These are phyloP conservation scores for Fusarium bactridioides DNA, from an alignment of 2,329 filamentous ascomycete species.

Conservation along the genomic window DNA sequence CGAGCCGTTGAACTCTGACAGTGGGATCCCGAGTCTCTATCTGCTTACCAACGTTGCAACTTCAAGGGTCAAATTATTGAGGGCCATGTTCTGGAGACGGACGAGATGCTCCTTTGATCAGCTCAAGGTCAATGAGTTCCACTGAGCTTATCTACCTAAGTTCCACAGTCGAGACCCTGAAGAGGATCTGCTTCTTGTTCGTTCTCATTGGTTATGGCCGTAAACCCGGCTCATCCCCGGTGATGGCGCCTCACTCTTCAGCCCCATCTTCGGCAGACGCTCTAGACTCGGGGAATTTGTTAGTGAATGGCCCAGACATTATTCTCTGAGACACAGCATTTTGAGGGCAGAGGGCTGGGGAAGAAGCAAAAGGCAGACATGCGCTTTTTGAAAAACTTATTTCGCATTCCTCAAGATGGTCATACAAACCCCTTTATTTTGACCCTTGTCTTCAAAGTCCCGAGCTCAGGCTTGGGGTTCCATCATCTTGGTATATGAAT, in stretches of 20 bases:
- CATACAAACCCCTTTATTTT: background rate
- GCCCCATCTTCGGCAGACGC: background rate
- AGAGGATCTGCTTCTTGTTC: background rate
- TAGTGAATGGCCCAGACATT: background rate
- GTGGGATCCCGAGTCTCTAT: background rate
- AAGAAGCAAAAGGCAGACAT: background rate
- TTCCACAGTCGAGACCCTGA: conserved; percentile 4
- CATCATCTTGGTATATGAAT: background rate
- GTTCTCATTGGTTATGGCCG: background rate
- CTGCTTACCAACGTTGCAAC: background rate
- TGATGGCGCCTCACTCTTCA: background rate
- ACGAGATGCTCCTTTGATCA: background rate
- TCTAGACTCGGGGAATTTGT: background rate
- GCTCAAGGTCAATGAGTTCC: background rate
- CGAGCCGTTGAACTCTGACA: background rate
- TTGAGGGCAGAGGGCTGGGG: background rate
- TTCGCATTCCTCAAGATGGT: too few relatives aligned
- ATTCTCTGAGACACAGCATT: background rate
- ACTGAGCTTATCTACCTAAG: conserved; percentile 16
- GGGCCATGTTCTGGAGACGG: background rate
- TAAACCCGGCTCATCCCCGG: background rate
- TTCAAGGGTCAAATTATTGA: background rate
- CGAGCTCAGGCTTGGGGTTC: background rate
- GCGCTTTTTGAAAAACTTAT: too few relatives aligned
- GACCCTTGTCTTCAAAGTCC: background rate